phyloP scores from a whole-genome alignment of 371 early-diverging fungal species.

The Rhizomucor pusillus region DNA sequence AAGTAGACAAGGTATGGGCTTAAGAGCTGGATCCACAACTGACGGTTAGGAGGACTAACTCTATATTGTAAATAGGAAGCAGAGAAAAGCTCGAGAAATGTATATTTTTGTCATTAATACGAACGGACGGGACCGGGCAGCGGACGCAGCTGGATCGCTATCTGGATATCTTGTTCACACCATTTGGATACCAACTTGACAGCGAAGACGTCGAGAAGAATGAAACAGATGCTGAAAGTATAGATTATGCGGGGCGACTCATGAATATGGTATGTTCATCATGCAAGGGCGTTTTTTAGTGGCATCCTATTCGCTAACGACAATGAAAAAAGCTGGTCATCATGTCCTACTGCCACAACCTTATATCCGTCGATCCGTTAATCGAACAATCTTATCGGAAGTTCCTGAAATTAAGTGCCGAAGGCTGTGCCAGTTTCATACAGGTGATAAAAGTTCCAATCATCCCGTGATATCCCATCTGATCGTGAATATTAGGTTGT shows the following conservation, averaged over 20 bases:
- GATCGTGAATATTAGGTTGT: conserved; percentile 2
- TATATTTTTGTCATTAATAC: conserved; percentile 5
- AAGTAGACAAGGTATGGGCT: conserved; percentile 5
- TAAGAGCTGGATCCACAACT: background rate
- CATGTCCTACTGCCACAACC: conserved; percentile 13
- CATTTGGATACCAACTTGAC: conserved; percentile 6
- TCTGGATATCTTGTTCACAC: conserved; percentile 16
- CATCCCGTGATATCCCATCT: background rate
- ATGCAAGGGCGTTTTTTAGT: background rate
- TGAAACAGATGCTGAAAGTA: conserved; percentile 2
- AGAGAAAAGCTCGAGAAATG: conserved; percentile 5
- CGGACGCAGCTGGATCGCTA: conserved; percentile 18
- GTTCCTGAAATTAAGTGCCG: conserved; percentile 9
- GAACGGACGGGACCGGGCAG: conserved; percentile 11
- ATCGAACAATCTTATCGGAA: conserved; percentile 14
- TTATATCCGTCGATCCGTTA: conserved; percentile 5
- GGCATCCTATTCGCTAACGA: no score
- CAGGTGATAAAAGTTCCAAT: conserved; percentile 9
- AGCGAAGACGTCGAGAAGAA: background rate
- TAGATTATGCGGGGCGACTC: conserved; percentile 13
- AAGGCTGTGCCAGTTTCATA: conserved; percentile 10
- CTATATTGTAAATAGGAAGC: background rate
- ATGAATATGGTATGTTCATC: conserved; percentile 15
- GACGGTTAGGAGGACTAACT: background rate
- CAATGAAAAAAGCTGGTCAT: conserved; percentile 7